Base-by-base conservation (phyloP, 192 early-diverging fungal genomes). In the Irineochytrium annulatum region DNA sequence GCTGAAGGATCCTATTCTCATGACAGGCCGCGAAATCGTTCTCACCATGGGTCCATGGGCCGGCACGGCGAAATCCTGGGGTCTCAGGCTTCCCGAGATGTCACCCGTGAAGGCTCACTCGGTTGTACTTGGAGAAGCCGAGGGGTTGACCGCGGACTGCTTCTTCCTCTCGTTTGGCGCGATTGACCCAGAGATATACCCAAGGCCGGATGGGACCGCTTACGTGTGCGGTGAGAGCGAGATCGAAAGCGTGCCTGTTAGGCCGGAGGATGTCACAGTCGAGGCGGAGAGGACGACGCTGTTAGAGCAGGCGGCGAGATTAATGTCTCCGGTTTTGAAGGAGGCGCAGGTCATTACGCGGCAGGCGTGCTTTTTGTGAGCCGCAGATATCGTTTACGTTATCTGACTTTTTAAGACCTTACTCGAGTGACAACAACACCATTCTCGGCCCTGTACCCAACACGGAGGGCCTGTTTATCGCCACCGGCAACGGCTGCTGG, bases 171-270 rank as follows among this genome's bases (percentile, higher is more conserved):
- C n/a, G n/a, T n/a, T n/a, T n/a, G n/a, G n/a, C n/a, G n/a, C n/a
- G n/a, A n/a, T n/a, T n/a, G n/a, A n/a, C n/a, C 61, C 55, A 55
- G 61, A 63, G 37, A 52, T 63, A 2, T 63, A 63, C 33, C 61
- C 61, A 19, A 46, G 61, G 6, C 29, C 27, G 13, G 55, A 63
- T 27, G 52, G 53, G 19, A 61, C 61, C 6, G 43, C 55, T 3
- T 63, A 63, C 53, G 17, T 63, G 22, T 63, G 61, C 29, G 61
- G 61, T n/a, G 54, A 49, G 11, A 34, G 56, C 19, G 26, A 35
- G 11, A 29, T 13, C n/a, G 4, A 31, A 11, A 27, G 34, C 6
- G 34, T 63, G 1, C 59, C 59, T 34, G 44, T 17, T 1, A 14
- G 5, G 1, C 59, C 59, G 1, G 1, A 24, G 20, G 28, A n/a